Percentiles rank a stretch among this genome's conserved stretches.
Evolutionary conservation across 257 asterid species (phyloP).

Genomic region (Nicotiana obtusifolia): DNA sequence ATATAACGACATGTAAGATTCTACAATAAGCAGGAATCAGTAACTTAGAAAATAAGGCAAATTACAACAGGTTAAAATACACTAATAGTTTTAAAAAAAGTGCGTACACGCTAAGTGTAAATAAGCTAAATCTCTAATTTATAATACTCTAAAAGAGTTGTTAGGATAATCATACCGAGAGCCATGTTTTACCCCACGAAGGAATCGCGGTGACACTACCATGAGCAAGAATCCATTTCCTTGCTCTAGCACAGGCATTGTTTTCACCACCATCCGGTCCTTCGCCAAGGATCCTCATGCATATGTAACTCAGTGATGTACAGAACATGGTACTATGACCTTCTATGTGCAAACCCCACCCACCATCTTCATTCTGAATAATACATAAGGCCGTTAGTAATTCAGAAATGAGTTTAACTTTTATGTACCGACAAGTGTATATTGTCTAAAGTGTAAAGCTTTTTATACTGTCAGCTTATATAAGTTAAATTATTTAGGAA

Average conservation of each 20-base stretch:
- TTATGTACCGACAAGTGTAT: background rate
- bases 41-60: no score
- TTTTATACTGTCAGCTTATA: no score
- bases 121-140: background rate
- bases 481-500: background rate
- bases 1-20: no score
- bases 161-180: constrained; percentile 33
- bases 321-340: constrained; percentile 76
- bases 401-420: background rate
- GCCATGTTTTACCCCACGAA: constrained; percentile 85
- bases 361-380: constrained; percentile 64
- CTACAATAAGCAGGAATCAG: no score
- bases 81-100: no score
- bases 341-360: constrained; percentile 72
- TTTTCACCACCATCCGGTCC: constrained; percentile 46
- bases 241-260: constrained; percentile 46
- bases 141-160: background rate
- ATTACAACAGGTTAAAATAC: no score
- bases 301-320: constrained; percentile 48
- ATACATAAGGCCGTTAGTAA: background rate
- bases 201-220: constrained; percentile 61
- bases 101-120: background rate
- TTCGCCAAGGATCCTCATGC: constrained; percentile 60
- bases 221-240: constrained; percentile 81
- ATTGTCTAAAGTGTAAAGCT: no score